A percentile compares a stretch with the other conserved stretches of the same genome.
Evolutionary conservation across 352 stramenopile species (phyloP).

Genomic region (Phytophthora sansomeana): DNA sequence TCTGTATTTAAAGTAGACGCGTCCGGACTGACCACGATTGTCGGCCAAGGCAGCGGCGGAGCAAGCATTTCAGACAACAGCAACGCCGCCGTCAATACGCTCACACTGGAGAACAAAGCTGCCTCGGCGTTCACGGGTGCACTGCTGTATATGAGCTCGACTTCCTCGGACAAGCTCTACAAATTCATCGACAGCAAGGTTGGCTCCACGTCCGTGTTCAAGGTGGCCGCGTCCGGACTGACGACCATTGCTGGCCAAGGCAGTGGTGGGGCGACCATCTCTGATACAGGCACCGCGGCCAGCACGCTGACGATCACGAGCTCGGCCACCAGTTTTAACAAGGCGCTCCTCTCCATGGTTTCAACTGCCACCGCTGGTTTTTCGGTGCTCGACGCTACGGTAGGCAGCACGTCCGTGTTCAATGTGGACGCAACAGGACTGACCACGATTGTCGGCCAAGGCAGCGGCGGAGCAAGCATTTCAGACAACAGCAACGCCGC

Average conservation of each 20-base stretch:
- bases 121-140: no score
- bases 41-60: conserved; percentile 13
- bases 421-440: conserved; percentile 1
- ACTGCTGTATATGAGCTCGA: no score
- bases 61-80: background rate
- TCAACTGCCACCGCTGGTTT: no score
- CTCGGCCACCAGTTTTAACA: background rate
- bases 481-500: background rate
- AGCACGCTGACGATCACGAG: conserved; percentile 18
- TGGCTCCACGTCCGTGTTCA: no score
- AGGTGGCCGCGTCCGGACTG: no score
- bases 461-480: conserved; percentile 1
- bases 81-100: no score
- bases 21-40: conserved; percentile 18
- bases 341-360: background rate
- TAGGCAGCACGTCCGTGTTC: conserved; percentile 1
- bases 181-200: no score
- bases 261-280: no score
- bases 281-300: background rate
- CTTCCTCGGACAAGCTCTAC: no score
- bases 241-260: no score
- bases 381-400: conserved; percentile 3
- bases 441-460: conserved; percentile 8
- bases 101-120: no score
- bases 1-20: conserved; percentile 20